Evolutionary conservation across 2,329 filamentous ascomycete species (phyloP), one percentile per base, ranked within the genome.

Genomic region (Arachnopeziza araneosa): DNA sequence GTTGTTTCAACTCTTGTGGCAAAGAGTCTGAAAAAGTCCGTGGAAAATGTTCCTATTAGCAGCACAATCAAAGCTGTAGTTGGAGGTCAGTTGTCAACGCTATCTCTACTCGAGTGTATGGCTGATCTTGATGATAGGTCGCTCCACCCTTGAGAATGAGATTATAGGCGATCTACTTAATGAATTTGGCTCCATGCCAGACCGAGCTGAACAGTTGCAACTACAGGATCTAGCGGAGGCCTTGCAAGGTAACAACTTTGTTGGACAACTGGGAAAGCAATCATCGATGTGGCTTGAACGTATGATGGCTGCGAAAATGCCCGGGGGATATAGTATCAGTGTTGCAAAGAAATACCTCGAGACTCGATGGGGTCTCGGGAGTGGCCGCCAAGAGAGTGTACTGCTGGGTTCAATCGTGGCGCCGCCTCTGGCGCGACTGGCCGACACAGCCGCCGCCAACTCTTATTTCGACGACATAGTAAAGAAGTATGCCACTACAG

Each of bases 221-320:
- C 81, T 98, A 55, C 93, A 97, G 74, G 93, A 97, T 77, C 84
- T 98, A 59, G 89, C 10, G 3, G 17, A 3, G 4, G 12, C 14
- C 30, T 32, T 32, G 14, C 30, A 32, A 14, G 14, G 30, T n/a
- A n/a, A n/a, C 30, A 32, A 14, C 14, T 32, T 32, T 32, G 19
- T 14, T 21, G 93, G 93, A 68, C 92, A 96, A 78, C 85, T 98
- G 62, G 93, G n/a, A n/a, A n/a, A n/a, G n/a, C n/a, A n/a, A n/a
- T n/a, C n/a, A n/a, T n/a, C n/a, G n/a, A n/a, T n/a, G n/a, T n/a
- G n/a, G n/a, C n/a, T n/a, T n/a, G 93, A 74, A 97, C 73, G 93
- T 93, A 80, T 97, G 74, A 92, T 98, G 51, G 96, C 93, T 1
- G 96, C 93, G 49, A 97, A 97, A 79, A 97, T 98, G 93, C 93